Evolutionary conservation across 2,329 filamentous ascomycete genomes (phyloP), one percentile per base, ranked within the genome.

Genomic region (Macrophomina pseudophaseolina): DNA sequence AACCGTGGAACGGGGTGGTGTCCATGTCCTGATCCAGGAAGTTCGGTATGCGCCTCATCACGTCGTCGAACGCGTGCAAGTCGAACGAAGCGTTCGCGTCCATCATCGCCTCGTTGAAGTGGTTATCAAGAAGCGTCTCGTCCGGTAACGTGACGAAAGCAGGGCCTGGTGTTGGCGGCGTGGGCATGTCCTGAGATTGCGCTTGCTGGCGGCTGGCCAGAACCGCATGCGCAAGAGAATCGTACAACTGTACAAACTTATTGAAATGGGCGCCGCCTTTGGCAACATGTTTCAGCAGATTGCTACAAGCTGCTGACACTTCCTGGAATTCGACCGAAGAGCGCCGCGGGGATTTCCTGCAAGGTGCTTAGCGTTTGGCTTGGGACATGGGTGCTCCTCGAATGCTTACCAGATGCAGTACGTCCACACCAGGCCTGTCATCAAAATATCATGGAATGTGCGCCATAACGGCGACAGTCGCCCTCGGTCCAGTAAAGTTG

Each of bases 321-420:
- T 42, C 54, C 32, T 46, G 38, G 23, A 42, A 44, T 18, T 46
- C 40, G 5, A 28, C 16, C 5, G 54, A 30, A 5, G 14, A 44
- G 4, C 40, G 38, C 12, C 28, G 54, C 4, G 40, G 23, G 18
- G 23, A 59, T 46, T 46, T 46, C 54, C 35, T 46, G 7, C 8
- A 14, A 23, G 23, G 2, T 44, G n/a, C 3, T 30, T 6, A 23
- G 23, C 23, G 23, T 23, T 32, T n/a, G 32, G 33, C 42, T 38
- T 14, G 35, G 30, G 28, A 4, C 14, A 38, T 3, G 7, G 6
- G n/a, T 23, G 16, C 23, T 7, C 30, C 12, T 28, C n/a, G n/a
- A 40, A 8, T 33, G 30, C 53, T 42, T 32, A 56, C 53, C 53
- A 56, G 12, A 35, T 35, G 40, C 40, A 59, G 38, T 59, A 42